Base-by-base conservation (phyloP, 129 eudicot genomes). In the Deinandra increscens region DNA sequence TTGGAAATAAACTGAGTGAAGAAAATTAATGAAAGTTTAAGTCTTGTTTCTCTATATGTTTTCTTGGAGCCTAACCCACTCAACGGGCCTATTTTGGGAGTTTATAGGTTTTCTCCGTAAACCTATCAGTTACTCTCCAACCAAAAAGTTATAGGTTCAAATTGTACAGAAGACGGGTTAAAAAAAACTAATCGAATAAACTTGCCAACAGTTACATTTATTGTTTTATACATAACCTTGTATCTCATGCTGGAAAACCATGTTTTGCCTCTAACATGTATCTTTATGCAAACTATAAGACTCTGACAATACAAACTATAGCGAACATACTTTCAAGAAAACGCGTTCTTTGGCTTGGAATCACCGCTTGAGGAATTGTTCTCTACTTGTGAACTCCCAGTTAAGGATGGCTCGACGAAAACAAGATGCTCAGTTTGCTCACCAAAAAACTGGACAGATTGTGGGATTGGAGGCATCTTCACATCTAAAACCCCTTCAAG, bases 401-500 rank as follows among this genome's bases (percentile, higher is more conserved):
- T 78, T 0, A 75, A 55, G 6, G 86, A 75, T 3, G 74, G 66
- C 10, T 85, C 88, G 0, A 68, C 69, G 72, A 78, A 85, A 70
- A 78, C 83, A 54, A 75, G 56, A 50, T 58, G 53, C 59, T 75
- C 78, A 4, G 15, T 9, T 58, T 69, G 69, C 33, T 85, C 80
- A 51, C 4, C 75, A 37, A 56, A 78, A 12, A 60, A 44, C 18
- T 80, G 71, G 58, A 87, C 56, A 37, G 75, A 79, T 15, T 81
- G 75, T 4, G 95, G 92, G 9, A 82, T 66, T 3, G 86, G 85
- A 61, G 97, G 92, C 81, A 75, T 62, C 68, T 74, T 82, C 75
- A 83, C 92, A 20, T 81, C 88, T 59, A 73, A 70, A 72, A 70
- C 62, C n/a, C 92, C 86, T 68, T 91, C 97, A 67, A 91, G 91